Evolutionary conservation across 2,329 filamentous ascomycete species (phyloP).

Genomic region (Cercospora citrullina): DNA sequence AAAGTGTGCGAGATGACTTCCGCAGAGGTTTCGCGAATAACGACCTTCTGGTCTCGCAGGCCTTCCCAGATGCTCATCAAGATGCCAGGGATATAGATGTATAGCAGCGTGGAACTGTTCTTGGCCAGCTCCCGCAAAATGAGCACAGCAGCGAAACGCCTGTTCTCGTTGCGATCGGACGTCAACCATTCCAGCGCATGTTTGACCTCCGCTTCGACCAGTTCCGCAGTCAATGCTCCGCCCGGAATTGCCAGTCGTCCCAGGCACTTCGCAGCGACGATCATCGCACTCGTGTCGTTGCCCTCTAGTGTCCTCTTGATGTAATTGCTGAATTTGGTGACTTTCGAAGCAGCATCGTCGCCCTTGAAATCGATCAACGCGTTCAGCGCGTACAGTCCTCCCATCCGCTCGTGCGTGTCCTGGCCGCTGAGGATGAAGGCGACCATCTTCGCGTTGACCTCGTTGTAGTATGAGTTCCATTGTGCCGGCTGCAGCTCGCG

Average conservation of each 20-base stretch:
- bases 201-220: constrained; percentile 96
- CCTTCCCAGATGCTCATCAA: constrained; percentile 97
- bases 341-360: constrained; percentile 89
- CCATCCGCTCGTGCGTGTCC: constrained; percentile 84
- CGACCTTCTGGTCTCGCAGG: constrained; percentile 80
- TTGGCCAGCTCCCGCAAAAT: constrained; percentile 86
- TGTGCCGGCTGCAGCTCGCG: constrained; percentile 74
- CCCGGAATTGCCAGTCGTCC: constrained; percentile 90
- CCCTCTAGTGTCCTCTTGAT: constrained; percentile 84
- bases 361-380: constrained; percentile 94
- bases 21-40: constrained; percentile 88
- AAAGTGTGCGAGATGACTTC: constrained; percentile 95
- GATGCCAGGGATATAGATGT: constrained; percentile 90
- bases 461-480: constrained; percentile 70
- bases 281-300: constrained; percentile 87
- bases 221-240: constrained; percentile 87
- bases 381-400: constrained; percentile 88
- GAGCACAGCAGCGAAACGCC: constrained; percentile 88
- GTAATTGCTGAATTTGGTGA: constrained; percentile 89
- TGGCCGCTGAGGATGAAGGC: constrained; percentile 79
- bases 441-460: constrained; percentile 64
- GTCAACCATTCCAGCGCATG: constrained; percentile 96
- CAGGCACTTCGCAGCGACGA: constrained; percentile 82
- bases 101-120: constrained; percentile 93
- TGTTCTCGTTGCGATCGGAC: constrained; percentile 88